Evolutionary conservation across 192 early-diverging fungal genomes (phyloP).

Genomic region (Gryganskiella cystojenkinii): DNA sequence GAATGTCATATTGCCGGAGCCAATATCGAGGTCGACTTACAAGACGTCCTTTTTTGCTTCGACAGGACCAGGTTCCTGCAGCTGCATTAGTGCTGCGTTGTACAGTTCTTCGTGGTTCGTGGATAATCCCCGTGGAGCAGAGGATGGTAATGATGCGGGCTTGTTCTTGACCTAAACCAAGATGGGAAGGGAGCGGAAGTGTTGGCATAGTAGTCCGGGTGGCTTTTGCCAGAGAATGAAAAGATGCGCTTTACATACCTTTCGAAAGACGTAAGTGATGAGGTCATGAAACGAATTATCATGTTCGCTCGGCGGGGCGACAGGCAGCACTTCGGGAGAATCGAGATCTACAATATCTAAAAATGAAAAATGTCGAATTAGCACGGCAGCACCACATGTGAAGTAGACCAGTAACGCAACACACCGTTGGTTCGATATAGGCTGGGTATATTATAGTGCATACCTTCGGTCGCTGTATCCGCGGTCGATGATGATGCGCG

Average conservation of each 20-base stretch:
- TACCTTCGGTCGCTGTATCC: too few species aligned
- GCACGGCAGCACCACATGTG: too few species aligned
- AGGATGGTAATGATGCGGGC: slow-evolving; percentile 8
- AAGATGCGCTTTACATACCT: slow-evolving; percentile 3
- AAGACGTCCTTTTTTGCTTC: slow-evolving; percentile 16
- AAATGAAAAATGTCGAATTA: too few species aligned
- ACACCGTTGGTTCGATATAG: too few species aligned
- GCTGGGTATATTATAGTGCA: too few species aligned
- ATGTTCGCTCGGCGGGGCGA: too few species aligned
- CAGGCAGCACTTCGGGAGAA: too few species aligned
- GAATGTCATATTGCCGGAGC: background rate
- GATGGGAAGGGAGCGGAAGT: background rate
- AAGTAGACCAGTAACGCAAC: too few species aligned
- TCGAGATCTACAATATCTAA: too few species aligned
- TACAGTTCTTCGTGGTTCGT: slow-evolving; percentile 12
- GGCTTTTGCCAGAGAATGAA: background rate
- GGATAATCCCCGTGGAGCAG: background rate
- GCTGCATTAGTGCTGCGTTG: slow-evolving; percentile 1
- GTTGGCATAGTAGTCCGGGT: slow-evolving; percentile 10
- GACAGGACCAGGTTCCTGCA: background rate
- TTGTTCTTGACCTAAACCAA: slow-evolving; percentile 12
- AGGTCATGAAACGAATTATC: slow-evolving; percentile 9
- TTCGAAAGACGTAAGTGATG: slow-evolving; percentile 11
- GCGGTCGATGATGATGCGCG: too few species aligned
- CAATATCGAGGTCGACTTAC: background rate